A percentile compares a stretch with the other conserved stretches of the same genome.
Evolutionary conservation across 257 asterid genomes (phyloP).

Genomic region (Solanum ossicruentum): DNA sequence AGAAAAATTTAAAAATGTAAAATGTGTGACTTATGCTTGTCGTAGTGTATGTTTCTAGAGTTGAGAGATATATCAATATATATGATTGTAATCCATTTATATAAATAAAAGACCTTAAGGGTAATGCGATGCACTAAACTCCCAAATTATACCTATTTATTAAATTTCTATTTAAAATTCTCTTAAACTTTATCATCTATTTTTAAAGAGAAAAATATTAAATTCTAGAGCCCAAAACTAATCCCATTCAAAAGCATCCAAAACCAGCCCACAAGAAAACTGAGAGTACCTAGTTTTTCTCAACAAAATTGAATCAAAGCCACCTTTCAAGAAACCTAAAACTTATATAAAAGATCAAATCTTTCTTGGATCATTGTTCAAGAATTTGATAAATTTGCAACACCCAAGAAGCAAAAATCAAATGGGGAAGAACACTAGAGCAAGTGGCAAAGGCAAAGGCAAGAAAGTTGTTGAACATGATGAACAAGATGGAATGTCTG

Average conservation of each 20-base stretch:
- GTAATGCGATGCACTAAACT: no score
- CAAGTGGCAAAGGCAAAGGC: conserved; percentile 9
- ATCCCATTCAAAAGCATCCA: background rate
- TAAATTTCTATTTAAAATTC: no score
- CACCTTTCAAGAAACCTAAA: background rate
- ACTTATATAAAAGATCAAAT: background rate
- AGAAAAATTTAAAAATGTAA: background rate
- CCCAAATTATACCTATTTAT: no score
- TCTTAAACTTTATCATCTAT: no score
- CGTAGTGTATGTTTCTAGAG: background rate
- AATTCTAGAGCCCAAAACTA: background rate
- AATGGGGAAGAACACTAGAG: background rate
- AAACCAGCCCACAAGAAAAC: background rate
- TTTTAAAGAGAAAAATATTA: no score
- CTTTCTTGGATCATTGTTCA: background rate
- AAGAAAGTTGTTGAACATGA: conserved; percentile 22
- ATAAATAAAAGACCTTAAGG: no score
- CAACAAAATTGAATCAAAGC: background rate
- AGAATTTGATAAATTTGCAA: background rate
- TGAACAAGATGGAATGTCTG: conserved; percentile 83
- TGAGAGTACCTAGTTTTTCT: background rate
- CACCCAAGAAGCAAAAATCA: background rate
- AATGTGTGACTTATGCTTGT: background rate
- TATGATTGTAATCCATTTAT: no score
- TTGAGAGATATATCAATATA: background rate